Conservation (phyloP, 495 filamentous ascomycete species). For the Cenococcum geophilum region DNA sequence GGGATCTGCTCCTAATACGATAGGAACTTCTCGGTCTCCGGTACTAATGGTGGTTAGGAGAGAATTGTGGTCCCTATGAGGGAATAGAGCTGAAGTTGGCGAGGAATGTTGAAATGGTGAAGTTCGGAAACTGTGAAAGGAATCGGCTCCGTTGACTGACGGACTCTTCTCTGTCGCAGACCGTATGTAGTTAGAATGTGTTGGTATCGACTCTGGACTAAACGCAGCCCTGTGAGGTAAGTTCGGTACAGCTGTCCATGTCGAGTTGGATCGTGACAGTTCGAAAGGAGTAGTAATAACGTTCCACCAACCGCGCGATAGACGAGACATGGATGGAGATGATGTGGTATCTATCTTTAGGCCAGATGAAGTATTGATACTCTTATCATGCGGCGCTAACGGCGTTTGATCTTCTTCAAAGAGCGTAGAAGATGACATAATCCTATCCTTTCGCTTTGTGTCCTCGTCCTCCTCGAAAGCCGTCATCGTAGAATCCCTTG, state of each 20-base stretch:
- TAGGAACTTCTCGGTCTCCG: conserved; percentile 22
- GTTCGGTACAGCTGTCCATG: conserved; percentile 27
- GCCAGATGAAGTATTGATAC: conserved; percentile 4
- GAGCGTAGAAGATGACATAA: conserved; percentile 48
- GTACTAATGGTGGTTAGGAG: conserved; percentile 1
- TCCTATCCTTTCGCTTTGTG: conserved; percentile 15
- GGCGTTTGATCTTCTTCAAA: conserved; percentile 52
- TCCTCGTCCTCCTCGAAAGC: conserved; percentile 33
- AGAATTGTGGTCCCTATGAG: background rate
- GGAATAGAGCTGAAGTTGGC: background rate
- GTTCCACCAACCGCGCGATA: conserved; percentile 85
- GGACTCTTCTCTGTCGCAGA: conserved; percentile 29
- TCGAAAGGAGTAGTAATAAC: conserved; percentile 70
- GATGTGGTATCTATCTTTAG: conserved; percentile 16
- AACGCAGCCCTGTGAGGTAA: conserved; percentile 19
- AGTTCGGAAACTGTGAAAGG: background rate
- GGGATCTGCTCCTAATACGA: conserved; percentile 13
- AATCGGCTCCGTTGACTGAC: conserved; percentile 5
- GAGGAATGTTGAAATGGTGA: background rate
- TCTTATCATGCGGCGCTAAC: conserved; percentile 30
- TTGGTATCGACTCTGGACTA: conserved; percentile 6
- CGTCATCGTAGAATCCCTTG: conserved; percentile 28
- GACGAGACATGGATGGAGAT: conserved; percentile 41
- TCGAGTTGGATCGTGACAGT: conserved; percentile 36
- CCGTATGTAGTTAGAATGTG: conserved; percentile 26